Percentiles rank a stretch among this genome's conserved stretches.
These are phyloP conservation scores for Sphaerobolus stellatus DNA, from an alignment of 1,284 basidiomycete genomes.

Conservation along the genomic window DNA sequence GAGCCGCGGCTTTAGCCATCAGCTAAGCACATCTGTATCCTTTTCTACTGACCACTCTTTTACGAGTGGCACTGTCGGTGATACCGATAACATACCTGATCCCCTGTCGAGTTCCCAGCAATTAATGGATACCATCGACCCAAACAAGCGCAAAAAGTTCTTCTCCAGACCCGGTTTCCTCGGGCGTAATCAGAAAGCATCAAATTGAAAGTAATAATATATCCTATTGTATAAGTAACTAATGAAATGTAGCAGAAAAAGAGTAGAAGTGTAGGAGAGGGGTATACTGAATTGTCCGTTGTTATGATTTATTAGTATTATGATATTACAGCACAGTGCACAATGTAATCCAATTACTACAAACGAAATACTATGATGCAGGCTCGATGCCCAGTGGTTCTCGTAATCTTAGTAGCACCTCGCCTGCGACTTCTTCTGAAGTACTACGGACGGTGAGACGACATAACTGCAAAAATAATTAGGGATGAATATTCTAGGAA, in stretches of 20 bases:
- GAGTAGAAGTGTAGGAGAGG: no score
- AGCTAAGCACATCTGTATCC: background rate
- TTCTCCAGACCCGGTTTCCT: no score
- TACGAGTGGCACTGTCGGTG: no score
- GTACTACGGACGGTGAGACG: conserved; percentile 94
- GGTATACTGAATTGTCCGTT: background rate
- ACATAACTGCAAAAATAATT: conserved; percentile 62
- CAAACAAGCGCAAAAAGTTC: no score
- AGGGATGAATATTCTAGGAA: conserved; percentile 5
- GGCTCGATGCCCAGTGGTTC: conserved; percentile 41
- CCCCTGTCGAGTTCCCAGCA: no score
- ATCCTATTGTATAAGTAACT: no score
- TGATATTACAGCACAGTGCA: conserved; percentile 30
- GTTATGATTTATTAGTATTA: conserved; percentile 5
- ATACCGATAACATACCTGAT: no score
- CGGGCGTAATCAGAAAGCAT: no score
- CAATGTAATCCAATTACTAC: conserved; percentile 23
- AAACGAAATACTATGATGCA: background rate
- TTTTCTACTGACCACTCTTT: no score
- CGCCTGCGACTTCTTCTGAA: conserved; percentile 85
- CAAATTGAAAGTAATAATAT: no score
- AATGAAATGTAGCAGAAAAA: no score
- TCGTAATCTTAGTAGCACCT: conserved; percentile 71
- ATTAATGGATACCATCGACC: no score
- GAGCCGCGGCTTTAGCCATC: background rate